Evolutionary conservation across 768 basidiomycete genomes (phyloP).

Genomic region (Boletus edulis): DNA sequence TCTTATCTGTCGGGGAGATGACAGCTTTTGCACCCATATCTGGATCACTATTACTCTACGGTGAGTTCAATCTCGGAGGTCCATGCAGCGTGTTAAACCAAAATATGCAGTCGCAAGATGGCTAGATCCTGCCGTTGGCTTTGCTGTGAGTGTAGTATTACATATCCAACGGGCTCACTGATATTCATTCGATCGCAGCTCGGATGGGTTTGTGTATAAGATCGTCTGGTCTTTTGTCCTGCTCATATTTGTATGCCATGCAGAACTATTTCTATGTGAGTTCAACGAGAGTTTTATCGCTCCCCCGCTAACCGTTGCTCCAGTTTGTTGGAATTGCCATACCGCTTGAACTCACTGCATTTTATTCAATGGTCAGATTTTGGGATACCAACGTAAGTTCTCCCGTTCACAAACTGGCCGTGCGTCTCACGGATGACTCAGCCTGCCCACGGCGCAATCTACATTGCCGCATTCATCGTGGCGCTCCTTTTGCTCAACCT

Average conservation of each 20-base stretch:
- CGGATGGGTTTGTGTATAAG: slow-evolving; percentile 20
- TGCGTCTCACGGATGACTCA: slow-evolving; percentile 18
- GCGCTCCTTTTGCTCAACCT: slow-evolving; percentile 42
- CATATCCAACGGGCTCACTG: neutral
- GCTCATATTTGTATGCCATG: neutral
- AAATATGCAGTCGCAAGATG: slow-evolving; percentile 27
- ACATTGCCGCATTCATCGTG: slow-evolving; percentile 38
- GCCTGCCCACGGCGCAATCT: slow-evolving; percentile 37
- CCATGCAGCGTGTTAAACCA: neutral
- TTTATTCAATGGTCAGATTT: slow-evolving; percentile 48
- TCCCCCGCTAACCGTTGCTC: neutral
- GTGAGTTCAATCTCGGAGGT: slow-evolving; percentile 8
- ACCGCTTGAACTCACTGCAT: slow-evolving; percentile 51
- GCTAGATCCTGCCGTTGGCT: slow-evolving; percentile 32
- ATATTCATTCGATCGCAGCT: slow-evolving; percentile 12
- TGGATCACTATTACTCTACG: slow-evolving; percentile 28
- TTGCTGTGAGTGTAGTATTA: slow-evolving; percentile 21
- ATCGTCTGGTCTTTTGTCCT: neutral
- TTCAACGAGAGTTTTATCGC: neutral
- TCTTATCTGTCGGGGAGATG: slow-evolving; percentile 30
- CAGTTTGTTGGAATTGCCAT: slow-evolving; percentile 35
- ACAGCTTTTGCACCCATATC: slow-evolving; percentile 27
- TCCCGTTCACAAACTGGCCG: neutral
- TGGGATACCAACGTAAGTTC: slow-evolving; percentile 39
- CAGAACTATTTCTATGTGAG: slow-evolving; percentile 36